Evolutionary conservation across 176 grass and related monocot genomes (phyloP).

Genomic region (Carex myosuroides): DNA sequence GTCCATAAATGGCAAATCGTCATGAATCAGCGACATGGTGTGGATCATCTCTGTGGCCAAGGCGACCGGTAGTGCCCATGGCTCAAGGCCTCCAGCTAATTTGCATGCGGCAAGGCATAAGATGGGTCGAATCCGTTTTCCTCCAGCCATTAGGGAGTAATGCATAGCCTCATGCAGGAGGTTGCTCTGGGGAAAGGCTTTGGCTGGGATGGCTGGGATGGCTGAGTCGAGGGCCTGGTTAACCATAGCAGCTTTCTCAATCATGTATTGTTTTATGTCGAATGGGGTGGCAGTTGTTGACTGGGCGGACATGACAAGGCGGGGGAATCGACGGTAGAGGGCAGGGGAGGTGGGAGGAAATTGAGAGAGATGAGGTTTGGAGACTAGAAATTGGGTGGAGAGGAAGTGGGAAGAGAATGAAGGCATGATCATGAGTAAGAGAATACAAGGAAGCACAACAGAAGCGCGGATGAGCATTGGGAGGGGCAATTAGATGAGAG

Average conservation of each 20-base stretch:
- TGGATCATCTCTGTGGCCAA: slow-evolving; percentile 71
- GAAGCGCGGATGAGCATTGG: no score
- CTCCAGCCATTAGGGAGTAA: slow-evolving; percentile 66
- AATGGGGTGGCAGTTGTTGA: slow-evolving; percentile 20
- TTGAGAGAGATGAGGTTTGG: background rate
- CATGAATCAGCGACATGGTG: slow-evolving; percentile 84
- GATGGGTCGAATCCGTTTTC: slow-evolving; percentile 63
- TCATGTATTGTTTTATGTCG: slow-evolving; percentile 64
- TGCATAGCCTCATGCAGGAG: slow-evolving; percentile 72
- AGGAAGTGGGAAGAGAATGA: background rate
- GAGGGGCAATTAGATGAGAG: no score
- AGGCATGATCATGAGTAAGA: background rate
- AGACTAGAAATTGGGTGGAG: slow-evolving; percentile 8
- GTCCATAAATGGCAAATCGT: slow-evolving; percentile 87
- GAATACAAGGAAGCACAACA: no score
- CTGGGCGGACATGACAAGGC: slow-evolving; percentile 22
- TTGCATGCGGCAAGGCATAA: slow-evolving; percentile 62
- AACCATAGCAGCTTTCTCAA: slow-evolving; percentile 40
- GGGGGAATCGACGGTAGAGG: background rate
- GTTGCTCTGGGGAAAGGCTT: slow-evolving; percentile 18
- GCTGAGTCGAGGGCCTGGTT: slow-evolving; percentile 47
- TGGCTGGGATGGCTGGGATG: slow-evolving; percentile 30
- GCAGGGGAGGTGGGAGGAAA: background rate
- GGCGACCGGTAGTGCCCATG: slow-evolving; percentile 46
- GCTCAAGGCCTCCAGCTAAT: slow-evolving; percentile 39